A percentile compares a stretch with the other conserved stretches of the same genome.
Conservation (phyloP, 2,329 filamentous ascomycete genomes). For the Akanthomyces muscarius region DNA sequence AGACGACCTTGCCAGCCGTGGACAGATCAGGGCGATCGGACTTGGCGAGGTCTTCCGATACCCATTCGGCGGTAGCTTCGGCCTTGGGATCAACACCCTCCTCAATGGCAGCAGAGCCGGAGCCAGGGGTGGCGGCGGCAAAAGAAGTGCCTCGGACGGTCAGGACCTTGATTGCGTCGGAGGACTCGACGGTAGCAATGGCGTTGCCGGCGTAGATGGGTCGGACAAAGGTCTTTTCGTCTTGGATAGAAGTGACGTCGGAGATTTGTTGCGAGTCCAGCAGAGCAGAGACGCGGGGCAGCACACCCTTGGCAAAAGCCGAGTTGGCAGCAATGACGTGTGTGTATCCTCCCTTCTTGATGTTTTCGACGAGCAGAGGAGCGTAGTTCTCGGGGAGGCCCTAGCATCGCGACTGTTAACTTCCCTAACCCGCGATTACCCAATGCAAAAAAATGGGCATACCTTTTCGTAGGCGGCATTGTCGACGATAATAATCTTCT, state of each 20-base stretch:
- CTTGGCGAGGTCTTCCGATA: constrained; percentile 88
- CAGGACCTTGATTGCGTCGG: constrained; percentile 79
- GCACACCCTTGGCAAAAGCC: constrained; percentile 91
- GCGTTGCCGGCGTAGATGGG: constrained; percentile 98
- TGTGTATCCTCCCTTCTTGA: constrained; percentile 91
- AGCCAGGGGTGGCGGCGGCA: constrained; percentile 65
- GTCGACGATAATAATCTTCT: constrained; percentile 86
- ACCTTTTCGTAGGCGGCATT: constrained; percentile 92
- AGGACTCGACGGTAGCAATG: constrained; percentile 90
- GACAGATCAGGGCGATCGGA: constrained; percentile 91
- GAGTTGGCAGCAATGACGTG: constrained; percentile 89
- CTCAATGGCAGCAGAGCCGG: constrained; percentile 71
- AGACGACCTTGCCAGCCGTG: constrained; percentile 86
- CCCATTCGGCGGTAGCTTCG: constrained; percentile 74
- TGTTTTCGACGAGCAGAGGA: constrained; percentile 90
- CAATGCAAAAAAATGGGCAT: constrained; percentile 16
- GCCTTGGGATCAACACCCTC: constrained; percentile 81
- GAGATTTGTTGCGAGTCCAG: constrained; percentile 92
- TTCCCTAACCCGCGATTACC: not conserved
- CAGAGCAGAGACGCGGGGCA: constrained; percentile 87
- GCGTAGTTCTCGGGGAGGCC: constrained; percentile 92
- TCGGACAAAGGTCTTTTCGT: constrained; percentile 90
- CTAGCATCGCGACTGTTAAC: constrained; percentile 38
- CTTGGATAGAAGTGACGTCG: constrained; percentile 81
- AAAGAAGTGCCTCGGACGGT: constrained; percentile 94